Base-by-base conservation (phyloP, 495 filamentous ascomycete genomes). In the Neurospora tetraspora region DNA sequence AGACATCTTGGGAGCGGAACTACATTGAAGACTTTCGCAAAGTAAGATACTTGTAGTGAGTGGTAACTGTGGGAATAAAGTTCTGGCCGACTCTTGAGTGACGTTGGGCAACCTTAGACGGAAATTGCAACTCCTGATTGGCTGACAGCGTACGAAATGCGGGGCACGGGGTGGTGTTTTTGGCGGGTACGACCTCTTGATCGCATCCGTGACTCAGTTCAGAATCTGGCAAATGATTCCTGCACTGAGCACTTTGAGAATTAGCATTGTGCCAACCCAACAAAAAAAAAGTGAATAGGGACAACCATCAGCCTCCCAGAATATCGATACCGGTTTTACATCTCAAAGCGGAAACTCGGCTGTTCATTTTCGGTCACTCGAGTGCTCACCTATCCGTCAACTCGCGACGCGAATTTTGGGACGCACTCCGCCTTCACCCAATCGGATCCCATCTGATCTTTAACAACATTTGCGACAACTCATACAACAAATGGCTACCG, bases 401-500 rank as follows among this genome's bases (percentile, higher is more conserved):
- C 23, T 34, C 27, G 53, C 53, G 53, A 65, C 53, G 53, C 53
- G 34, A 34, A 61, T 34, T 61, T 61, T 53, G 45, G 45, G 45
- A 53, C 45, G 45, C 45, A 61, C 53, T 34, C 12, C 53, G 23
- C 53, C 27, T 18, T 65, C 53, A 34, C 53, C 53, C 53, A 65
- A 65, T 65, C 27, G 53, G 53, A 65, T 65, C 53, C 53, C 53
- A 65, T 65, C 53, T 65, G 53, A 27, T 31, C 27, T 31, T 34
- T 9, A 61, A 61, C 27, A 61, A 34, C 53, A 61, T 16, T 61
- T 65, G 53, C 53, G 27, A 65, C 27, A 34, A 61, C 53, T n/a
- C 38, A 43, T 39, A 31, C 27, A 37, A 68, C 18, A 75, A 7
- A 81, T 81, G 79, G 75, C 79, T 7, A 74, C 71, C 34, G 77